These are phyloP conservation scores for Podospora fimiseda DNA, from an alignment of 495 filamentous ascomycete genomes.

Conservation along the genomic window DNA sequence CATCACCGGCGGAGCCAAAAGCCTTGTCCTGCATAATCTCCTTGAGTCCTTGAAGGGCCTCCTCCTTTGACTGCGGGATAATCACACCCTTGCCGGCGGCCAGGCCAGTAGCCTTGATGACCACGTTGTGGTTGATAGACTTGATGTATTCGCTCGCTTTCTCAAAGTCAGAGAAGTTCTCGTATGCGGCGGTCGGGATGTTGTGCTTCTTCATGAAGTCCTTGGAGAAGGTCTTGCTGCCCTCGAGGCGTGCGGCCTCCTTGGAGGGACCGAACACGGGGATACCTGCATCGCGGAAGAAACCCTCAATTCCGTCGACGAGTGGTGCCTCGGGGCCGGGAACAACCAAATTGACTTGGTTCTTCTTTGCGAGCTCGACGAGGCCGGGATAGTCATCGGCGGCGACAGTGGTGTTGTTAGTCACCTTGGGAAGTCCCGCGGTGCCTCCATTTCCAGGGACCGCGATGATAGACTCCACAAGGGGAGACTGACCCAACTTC, in stretches of 20 bases:
- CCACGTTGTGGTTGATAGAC: slow-evolving; percentile 64
- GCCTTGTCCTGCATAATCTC: slow-evolving; percentile 86
- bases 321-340: slow-evolving; percentile 90
- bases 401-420: slow-evolving; percentile 60
- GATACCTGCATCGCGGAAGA: slow-evolving; percentile 74
- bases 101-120: slow-evolving; percentile 83
- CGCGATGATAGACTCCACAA: slow-evolving; percentile 57
- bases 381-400: slow-evolving; percentile 72
- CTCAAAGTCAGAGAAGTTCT: slow-evolving; percentile 80
- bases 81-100: slow-evolving; percentile 92
- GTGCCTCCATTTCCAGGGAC: slow-evolving; percentile 90
- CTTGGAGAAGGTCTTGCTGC: slow-evolving; percentile 93
- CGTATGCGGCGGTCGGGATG: slow-evolving; percentile 86
- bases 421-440: slow-evolving; percentile 60
- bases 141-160: slow-evolving; percentile 71
- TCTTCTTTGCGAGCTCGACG: slow-evolving; percentile 63
- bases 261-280: slow-evolving; percentile 81
- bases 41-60: slow-evolving; percentile 73
- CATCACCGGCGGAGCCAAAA: slow-evolving; percentile 81
- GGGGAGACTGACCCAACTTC: slow-evolving; percentile 79
- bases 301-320: slow-evolving; percentile 82
- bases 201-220: slow-evolving; percentile 92
- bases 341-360: slow-evolving; percentile 75
- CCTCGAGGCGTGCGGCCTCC: slow-evolving; percentile 85
- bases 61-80: slow-evolving; percentile 70